A percentile compares a stretch with the other conserved stretches of the same genome.
Evolutionary conservation across 2,329 filamentous ascomycete species (phyloP).

Genomic region (Hypoxylon sp.): DNA sequence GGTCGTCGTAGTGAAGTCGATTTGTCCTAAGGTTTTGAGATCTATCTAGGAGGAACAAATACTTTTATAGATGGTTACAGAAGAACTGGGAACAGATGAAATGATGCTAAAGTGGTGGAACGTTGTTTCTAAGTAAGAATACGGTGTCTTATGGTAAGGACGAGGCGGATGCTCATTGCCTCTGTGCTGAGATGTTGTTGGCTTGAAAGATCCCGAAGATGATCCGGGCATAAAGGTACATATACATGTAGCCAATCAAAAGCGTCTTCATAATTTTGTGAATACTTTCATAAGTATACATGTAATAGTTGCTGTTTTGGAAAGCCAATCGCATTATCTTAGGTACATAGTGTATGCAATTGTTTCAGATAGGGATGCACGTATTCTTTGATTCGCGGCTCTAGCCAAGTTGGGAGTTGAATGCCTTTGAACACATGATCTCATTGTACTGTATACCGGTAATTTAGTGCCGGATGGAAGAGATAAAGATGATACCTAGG

Average conservation of each 20-base stretch:
- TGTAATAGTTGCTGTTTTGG: background rate
- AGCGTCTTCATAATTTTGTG: conserved; percentile 10
- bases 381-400: no score
- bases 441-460: background rate
- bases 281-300: conserved; percentile 1
- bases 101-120: conserved; percentile 5
- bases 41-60: conserved; percentile 3
- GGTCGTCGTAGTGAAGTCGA: conserved; percentile 4
- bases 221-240: conserved; percentile 18
- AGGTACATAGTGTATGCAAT: no score
- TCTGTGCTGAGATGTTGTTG: conserved; percentile 12
- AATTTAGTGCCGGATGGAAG: background rate
- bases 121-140: conserved; percentile 9
- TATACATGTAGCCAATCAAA: background rate
- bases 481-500: background rate
- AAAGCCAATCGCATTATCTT: background rate
- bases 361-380: no score
- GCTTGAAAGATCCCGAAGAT: conserved; percentile 25
- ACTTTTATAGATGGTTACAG: conserved; percentile 5
- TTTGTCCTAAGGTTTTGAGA: background rate
- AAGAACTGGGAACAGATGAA: background rate
- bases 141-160: conserved; percentile 3
- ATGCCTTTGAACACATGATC: background rate
- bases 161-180: background rate
- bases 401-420: background rate